These are phyloP conservation scores for Zygosaccharomyces pseudorouxii DNA, from an alignment of 805 yeast genomes.

Conservation along the genomic window DNA sequence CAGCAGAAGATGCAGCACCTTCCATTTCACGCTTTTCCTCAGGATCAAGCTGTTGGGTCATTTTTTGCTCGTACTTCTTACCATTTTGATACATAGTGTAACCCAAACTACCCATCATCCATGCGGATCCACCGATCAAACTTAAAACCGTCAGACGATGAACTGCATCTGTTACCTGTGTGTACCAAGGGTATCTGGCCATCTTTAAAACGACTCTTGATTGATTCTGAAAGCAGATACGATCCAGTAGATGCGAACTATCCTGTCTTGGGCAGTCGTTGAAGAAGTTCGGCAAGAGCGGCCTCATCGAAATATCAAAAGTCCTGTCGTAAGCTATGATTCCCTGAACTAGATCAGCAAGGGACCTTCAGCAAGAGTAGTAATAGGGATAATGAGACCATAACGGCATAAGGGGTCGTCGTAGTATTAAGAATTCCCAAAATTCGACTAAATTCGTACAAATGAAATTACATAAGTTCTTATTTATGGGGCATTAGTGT, in stretches of 20 bases:
- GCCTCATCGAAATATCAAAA: neutral
- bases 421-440: neutral
- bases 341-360: neutral
- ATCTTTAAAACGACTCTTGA: slow-evolving; percentile 22
- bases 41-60: slow-evolving; percentile 24
- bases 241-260: neutral
- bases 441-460: neutral
- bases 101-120: slow-evolving; percentile 49
- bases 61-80: slow-evolving; percentile 45
- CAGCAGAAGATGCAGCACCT: slow-evolving; percentile 20
- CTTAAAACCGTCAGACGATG: slow-evolving; percentile 70
- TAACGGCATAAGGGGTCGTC: neutral
- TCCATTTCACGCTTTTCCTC: slow-evolving; percentile 16
- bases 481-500: neutral
- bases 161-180: slow-evolving; percentile 62
- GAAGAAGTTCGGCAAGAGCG: neutral
- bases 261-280: neutral
- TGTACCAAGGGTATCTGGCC: slow-evolving; percentile 69
- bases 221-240: neutral
- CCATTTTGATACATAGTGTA: slow-evolving; percentile 52
- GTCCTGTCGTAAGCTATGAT: slow-evolving; percentile 1
- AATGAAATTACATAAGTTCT: neutral
- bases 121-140: slow-evolving; percentile 53
- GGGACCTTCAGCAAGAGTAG: neutral
- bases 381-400: neutral